Conservation (phyloP, 306 rosid genomes). For the Myrica gale region DNA sequence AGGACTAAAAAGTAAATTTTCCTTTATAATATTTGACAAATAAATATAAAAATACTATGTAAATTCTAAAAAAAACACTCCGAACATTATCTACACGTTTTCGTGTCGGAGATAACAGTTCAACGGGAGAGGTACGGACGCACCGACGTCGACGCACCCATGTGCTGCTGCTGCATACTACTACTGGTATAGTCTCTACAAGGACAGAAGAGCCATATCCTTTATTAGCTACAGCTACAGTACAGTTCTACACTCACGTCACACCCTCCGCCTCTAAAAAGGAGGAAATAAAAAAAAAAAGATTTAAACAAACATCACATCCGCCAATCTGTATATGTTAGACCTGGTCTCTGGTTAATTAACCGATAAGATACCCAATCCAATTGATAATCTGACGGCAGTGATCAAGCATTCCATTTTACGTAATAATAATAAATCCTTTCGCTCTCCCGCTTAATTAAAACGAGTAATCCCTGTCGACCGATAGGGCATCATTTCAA, state of each 20-base stretch:
- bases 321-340: not conserved
- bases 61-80: no score
- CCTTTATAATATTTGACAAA: no score
- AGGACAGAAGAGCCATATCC: not conserved
- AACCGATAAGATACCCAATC: not conserved
- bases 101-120: no score
- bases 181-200: not conserved
- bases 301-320: not conserved
- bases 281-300: not conserved
- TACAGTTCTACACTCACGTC: no score
- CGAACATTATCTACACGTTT: no score
- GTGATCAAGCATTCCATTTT: not conserved
- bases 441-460: not conserved
- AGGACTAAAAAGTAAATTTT: no score
- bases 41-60: no score
- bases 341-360: no score
- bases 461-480: slow-evolving; percentile 25
- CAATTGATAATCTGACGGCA: slow-evolving; percentile 9
- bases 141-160: not conserved
- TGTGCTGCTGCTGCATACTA: not conserved
- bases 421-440: not conserved
- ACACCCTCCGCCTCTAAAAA: not conserved
- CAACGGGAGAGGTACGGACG: no score
- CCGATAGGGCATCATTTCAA: slow-evolving; percentile 38
- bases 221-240: no score